Percentiles rank a stretch among this genome's conserved stretches.
phyloP scores from a whole-genome alignment of 2,329 filamentous ascomycete genomes.

The Colletotrichum tanaceti region DNA sequence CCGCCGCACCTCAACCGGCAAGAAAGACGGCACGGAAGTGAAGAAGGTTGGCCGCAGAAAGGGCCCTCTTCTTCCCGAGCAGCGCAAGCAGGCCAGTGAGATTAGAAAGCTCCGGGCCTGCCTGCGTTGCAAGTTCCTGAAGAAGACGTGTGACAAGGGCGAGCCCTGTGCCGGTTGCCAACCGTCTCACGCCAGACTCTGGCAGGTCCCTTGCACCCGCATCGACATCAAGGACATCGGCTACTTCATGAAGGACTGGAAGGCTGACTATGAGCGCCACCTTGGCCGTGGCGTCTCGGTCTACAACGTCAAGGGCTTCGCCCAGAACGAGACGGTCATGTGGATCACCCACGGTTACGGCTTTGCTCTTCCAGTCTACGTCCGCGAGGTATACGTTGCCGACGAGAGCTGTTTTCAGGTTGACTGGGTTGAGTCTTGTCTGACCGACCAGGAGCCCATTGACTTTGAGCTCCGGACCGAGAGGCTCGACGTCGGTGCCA shows the following conservation, averaged over 20 bases:
- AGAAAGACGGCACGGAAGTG: slow-evolving; percentile 82
- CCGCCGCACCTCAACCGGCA: slow-evolving; percentile 79
- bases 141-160: slow-evolving; percentile 98
- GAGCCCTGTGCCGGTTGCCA: slow-evolving; percentile 96
- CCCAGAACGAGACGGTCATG: slow-evolving; percentile 75
- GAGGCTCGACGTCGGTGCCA: slow-evolving; percentile 87
- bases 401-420: slow-evolving; percentile 94
- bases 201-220: slow-evolving; percentile 97
- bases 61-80: slow-evolving; percentile 90
- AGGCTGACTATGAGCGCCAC: slow-evolving; percentile 94
- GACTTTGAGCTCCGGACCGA: slow-evolving; percentile 90
- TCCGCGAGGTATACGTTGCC: slow-evolving; percentile 90
- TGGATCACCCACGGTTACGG: slow-evolving; percentile 98
- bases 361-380: slow-evolving; percentile 90
- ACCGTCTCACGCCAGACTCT: slow-evolving; percentile 92
- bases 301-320: slow-evolving; percentile 91
- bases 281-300: slow-evolving; percentile 88
- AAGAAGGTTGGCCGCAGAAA: slow-evolving; percentile 94
- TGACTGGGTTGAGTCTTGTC: slow-evolving; percentile 89
- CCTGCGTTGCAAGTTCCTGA: slow-evolving; percentile 96
- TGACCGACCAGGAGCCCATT: slow-evolving; percentile 75
- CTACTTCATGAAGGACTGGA: slow-evolving; percentile 99
- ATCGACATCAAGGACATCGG: slow-evolving; percentile 99
- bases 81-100: slow-evolving; percentile 95
- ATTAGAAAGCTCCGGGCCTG: slow-evolving; percentile 95